Evolutionary conservation across 306 rosid species (phyloP).

Genomic region (Cucumis sativus): Cucumber_9930_V3 NC_026658.2:1915501-1916000

Average conservation of each 20-base stretch:
- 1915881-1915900: constrained; percentile 95
- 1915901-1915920: constrained; percentile 76
- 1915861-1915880: constrained; percentile 20
- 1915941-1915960: constrained; percentile 98
- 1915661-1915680: background rate
- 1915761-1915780: constrained; percentile 75
- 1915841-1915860: background rate
- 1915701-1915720: background rate
- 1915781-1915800: constrained; percentile 98
- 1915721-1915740: constrained; percentile 80
- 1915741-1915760: constrained; percentile 79
- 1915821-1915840: background rate
- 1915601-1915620: background rate
- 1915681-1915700: background rate
- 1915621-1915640: background rate
- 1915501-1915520: background rate
- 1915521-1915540: background rate
- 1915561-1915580: background rate
- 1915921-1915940: constrained; percentile 66
- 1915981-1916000: constrained; percentile 80
- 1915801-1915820: constrained; percentile 3
- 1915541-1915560: background rate
- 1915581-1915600: background rate
- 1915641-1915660: background rate
- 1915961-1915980: constrained; percentile 84